These are phyloP conservation scores for Spinellus fusiger DNA, from an alignment of 192 early-diverging fungal species.

Conservation along the genomic window DNA sequence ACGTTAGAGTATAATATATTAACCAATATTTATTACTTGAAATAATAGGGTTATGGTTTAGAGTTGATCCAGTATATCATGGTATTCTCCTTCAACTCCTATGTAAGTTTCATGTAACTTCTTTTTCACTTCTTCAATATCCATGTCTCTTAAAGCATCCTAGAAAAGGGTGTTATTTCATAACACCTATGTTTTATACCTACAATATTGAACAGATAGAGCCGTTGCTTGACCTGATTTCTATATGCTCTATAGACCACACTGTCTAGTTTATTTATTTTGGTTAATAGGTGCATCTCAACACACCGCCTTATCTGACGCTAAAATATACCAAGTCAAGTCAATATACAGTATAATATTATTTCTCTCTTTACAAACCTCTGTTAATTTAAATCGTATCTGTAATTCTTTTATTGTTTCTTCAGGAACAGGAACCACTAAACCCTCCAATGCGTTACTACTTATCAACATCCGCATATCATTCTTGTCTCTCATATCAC, in stretches of 20 bases:
- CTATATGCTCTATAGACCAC: conserved; percentile 52
- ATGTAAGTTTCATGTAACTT: conserved; percentile 75
- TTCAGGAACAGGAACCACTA: conserved; percentile 53
- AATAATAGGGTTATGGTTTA: conserved; percentile 14
- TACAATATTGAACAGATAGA: conserved; percentile 76
- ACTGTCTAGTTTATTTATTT: conserved; percentile 48
- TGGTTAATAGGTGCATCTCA: conserved; percentile 68
- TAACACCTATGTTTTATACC: conserved; percentile 1
- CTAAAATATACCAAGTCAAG: conserved; percentile 23
- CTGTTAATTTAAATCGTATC: conserved; percentile 67
- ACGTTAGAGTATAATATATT: too few relatives aligned
- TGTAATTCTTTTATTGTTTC: conserved; percentile 45
- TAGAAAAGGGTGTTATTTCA: conserved; percentile 9
- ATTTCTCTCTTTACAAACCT: conserved; percentile 36
- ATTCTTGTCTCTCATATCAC: conserved; percentile 78
- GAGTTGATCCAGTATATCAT: conserved; percentile 43
- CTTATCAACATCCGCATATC: conserved; percentile 64
- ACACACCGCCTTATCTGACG: conserved; percentile 77
- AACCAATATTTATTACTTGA: too few relatives aligned
- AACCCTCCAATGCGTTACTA: conserved; percentile 49
- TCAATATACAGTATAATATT: not conserved
- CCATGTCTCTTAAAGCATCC: conserved; percentile 62
- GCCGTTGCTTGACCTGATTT: conserved; percentile 76
- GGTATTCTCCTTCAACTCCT: conserved; percentile 74
- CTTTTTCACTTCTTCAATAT: conserved; percentile 55